Evolutionary conservation across 139 green algal genomes (phyloP), one percentile per base, ranked within the genome.

Genomic region (Trebouxia sp.): DNA sequence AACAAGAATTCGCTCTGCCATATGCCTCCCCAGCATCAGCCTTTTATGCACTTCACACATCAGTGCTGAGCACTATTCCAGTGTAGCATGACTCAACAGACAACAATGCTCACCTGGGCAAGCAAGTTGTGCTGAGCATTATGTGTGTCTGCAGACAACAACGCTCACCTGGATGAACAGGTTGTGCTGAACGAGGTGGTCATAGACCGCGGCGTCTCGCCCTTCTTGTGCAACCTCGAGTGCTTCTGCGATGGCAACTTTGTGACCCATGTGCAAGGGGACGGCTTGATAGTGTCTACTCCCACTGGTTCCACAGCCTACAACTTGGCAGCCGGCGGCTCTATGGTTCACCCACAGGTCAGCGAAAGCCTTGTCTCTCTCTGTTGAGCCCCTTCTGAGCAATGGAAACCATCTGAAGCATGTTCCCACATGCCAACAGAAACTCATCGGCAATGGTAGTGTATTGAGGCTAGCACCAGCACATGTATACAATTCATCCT

Each of bases 271-370:
- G 90, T 95, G 37, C 88, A 96, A 86, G 94, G 91, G 47, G 94
- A 97, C 75, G 94, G 94, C 20, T 83, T 98, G 7, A 97, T 98
- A 41, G 85, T 98, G 17, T 89, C 92, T 69, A 98, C 95, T 0
- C 93, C 95, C 47, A 97, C 95, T 0, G 95, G 95, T 39, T 94
- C 87, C 66, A 98, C 95, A 5, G 95, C 95, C 28, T 98, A 98
- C 90, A 94, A 88, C 70, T 86, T 98, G 58, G 94, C 95, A 45
- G 93, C 93, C 32, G 93, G 93, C 1, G 91, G 92, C 55, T 88
- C 84, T 66, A 95, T 96, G 90, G 88, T 96, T 30, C 91, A 95
- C 89, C 90, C 91, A 22, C 83, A 89, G 85, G 69, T 51, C 20
- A 58, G 50, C 26, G 20, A n/a, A n/a, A n/a, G n/a, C n/a, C n/a